Conservation (phyloP, 805 yeast genomes). For the Zygoascus bituminiphila region DNA sequence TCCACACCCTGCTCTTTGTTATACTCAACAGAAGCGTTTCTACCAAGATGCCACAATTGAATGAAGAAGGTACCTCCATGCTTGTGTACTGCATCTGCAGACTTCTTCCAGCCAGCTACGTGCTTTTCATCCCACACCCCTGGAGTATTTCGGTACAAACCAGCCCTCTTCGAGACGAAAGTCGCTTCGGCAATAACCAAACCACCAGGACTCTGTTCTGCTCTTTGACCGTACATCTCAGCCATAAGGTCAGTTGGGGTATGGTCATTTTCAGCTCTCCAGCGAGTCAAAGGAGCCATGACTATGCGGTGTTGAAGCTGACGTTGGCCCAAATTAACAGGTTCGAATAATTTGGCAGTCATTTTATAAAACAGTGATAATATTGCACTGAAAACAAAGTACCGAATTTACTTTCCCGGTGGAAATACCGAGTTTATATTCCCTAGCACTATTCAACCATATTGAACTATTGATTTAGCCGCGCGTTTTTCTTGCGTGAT, state of each 20-base stretch:
- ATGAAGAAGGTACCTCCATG: slow-evolving; percentile 32
- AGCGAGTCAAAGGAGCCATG: slow-evolving; percentile 44
- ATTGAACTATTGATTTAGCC: no score
- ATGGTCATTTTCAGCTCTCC: slow-evolving; percentile 29
- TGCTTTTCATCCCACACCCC: slow-evolving; percentile 28
- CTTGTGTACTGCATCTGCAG: slow-evolving; percentile 39
- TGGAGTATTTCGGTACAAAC: slow-evolving; percentile 25
- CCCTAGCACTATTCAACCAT: no score
- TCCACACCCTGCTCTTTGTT: slow-evolving; percentile 2
- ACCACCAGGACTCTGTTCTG: slow-evolving; percentile 46
- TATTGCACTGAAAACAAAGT: background rate
- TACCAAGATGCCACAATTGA: slow-evolving; percentile 43
- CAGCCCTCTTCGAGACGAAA: slow-evolving; percentile 36
- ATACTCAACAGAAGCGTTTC: slow-evolving; percentile 29
- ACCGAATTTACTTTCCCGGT: slow-evolving; percentile 19
- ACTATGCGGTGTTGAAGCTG: slow-evolving; percentile 34
- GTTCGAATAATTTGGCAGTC: slow-evolving; percentile 26
- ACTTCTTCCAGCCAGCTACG: slow-evolving; percentile 29
- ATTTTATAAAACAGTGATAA: background rate
- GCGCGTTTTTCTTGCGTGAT: no score
- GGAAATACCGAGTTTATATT: no score
- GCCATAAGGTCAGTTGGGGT: slow-evolving; percentile 40
- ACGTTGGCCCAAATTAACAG: slow-evolving; percentile 31
- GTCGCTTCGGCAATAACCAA: slow-evolving; percentile 54
- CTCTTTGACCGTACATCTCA: slow-evolving; percentile 49